Percentiles rank a stretch among this genome's conserved stretches.
These are phyloP conservation scores for Populus trichocarpa DNA, from an alignment of 441 rosid species.

Conservation along the genomic window DNA sequence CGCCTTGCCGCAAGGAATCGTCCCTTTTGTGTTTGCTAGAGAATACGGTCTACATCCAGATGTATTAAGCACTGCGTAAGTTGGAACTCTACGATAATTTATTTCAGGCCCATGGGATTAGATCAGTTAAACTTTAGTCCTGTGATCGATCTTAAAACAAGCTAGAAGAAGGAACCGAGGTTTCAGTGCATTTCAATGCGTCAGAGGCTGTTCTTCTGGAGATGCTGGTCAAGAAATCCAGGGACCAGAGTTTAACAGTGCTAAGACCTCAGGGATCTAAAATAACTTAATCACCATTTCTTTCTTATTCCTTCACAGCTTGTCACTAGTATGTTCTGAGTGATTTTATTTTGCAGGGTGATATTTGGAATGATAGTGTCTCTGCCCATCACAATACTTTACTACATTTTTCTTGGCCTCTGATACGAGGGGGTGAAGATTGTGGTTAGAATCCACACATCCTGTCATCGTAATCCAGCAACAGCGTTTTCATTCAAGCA, in stretches of 20 bases:
- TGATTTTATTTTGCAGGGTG: conserved; percentile 18
- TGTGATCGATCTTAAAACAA: neutral
- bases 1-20: conserved; percentile 33
- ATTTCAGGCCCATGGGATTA: too few species aligned
- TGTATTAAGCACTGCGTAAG: conserved; percentile 31
- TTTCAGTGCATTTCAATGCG: too few species aligned
- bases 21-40: conserved; percentile 29
- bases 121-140: neutral
- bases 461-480: too few species aligned
- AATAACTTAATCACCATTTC: too few species aligned
- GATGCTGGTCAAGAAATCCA: too few species aligned
- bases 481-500: too few species aligned
- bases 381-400: conserved; percentile 22
- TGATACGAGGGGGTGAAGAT: neutral
- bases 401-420: conserved; percentile 26
- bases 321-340: too few species aligned
- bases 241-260: too few species aligned
- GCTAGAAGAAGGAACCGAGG: too few species aligned
- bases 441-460: neutral
- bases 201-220: too few species aligned
- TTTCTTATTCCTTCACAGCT: neutral
- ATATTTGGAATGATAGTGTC: conserved; percentile 27
- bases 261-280: too few species aligned
- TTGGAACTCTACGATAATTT: neutral
- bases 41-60: conserved; percentile 31